A percentile compares a stretch with the other conserved stretches of the same genome.
phyloP scores from a whole-genome alignment of 73 alveolate genomes.

The Tetrahymena borealis region DNA sequence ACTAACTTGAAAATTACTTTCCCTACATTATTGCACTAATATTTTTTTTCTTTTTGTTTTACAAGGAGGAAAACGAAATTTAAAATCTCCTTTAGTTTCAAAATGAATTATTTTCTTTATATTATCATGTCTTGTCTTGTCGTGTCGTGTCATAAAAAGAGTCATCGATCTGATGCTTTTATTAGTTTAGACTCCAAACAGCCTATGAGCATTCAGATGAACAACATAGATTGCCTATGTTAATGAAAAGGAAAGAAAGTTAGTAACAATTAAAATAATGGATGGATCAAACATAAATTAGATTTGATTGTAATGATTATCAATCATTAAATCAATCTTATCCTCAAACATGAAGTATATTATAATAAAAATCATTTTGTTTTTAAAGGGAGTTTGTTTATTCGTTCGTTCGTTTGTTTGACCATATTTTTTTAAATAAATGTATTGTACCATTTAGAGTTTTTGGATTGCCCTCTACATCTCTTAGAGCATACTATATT shows the following conservation, averaged over 20 bases:
- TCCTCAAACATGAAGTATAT: background rate
- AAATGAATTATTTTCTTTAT: background rate
- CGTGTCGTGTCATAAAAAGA: background rate
- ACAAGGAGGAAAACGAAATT: background rate
- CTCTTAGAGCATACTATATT: background rate
- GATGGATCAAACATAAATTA: no score
- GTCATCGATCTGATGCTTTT: slow-evolving; percentile 1
- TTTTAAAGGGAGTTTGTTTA: no score
- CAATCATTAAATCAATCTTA: no score
- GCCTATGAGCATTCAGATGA: background rate
- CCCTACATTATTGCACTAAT: background rate
- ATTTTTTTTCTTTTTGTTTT: background rate
- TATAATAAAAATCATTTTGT: background rate
- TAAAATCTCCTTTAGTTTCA: background rate
- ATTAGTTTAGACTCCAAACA: background rate
- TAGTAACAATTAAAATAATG: background rate
- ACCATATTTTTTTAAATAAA: no score
- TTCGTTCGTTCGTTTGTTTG: no score
- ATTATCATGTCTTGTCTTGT: background rate
- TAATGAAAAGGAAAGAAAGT: background rate
- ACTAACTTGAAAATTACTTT: background rate
- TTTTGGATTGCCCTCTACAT: background rate
- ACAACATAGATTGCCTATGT: background rate
- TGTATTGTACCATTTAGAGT: background rate
- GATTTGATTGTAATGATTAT: no score